phyloP scores from a whole-genome alignment of 805 yeast species.

The Barnettozyma sucrosica region DNA sequence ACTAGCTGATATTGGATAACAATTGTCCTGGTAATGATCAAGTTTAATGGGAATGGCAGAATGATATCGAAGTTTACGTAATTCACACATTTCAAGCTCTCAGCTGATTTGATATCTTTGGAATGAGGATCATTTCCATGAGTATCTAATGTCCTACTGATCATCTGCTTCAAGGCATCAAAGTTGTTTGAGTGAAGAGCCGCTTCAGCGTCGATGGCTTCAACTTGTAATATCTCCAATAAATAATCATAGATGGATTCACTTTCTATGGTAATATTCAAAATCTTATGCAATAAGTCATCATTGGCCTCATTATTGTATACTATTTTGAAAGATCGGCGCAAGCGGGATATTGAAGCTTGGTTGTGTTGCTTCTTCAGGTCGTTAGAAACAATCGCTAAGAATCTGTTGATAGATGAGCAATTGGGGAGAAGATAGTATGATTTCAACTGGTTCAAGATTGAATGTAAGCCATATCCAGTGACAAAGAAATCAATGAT shows the following conservation, averaged over 20 bases:
- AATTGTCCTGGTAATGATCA: slow-evolving; percentile 64
- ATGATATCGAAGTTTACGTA: slow-evolving; percentile 49
- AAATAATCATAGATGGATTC: slow-evolving; percentile 36
- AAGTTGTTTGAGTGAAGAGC: slow-evolving; percentile 41
- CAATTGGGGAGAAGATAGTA: slow-evolving; percentile 53
- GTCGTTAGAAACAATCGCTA: slow-evolving; percentile 46
- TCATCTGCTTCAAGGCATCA: slow-evolving; percentile 37
- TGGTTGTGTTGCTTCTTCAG: slow-evolving; percentile 36
- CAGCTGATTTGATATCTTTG: slow-evolving; percentile 21
- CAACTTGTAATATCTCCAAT: slow-evolving; percentile 45
- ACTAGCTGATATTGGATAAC: slow-evolving; percentile 74
- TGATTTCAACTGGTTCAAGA: slow-evolving; percentile 47
- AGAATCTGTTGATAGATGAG: slow-evolving; percentile 45
- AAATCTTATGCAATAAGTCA: slow-evolving; percentile 24
- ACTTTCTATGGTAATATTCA: slow-evolving; percentile 36
- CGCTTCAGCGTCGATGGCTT: slow-evolving; percentile 49
- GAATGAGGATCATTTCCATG: slow-evolving; percentile 8
- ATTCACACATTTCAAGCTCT: slow-evolving; percentile 39
- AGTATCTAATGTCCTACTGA: slow-evolving; percentile 35
- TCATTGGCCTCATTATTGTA: slow-evolving; percentile 10
- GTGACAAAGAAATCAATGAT: slow-evolving; percentile 51
- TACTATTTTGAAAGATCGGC: slow-evolving; percentile 25
- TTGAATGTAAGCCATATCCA: slow-evolving; percentile 48
- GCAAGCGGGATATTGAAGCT: slow-evolving; percentile 29
- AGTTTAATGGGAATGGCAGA: slow-evolving; percentile 85